phyloP scores from a whole-genome alignment of 352 stramenopile species.

The Phytophthora palmivora region DNA sequence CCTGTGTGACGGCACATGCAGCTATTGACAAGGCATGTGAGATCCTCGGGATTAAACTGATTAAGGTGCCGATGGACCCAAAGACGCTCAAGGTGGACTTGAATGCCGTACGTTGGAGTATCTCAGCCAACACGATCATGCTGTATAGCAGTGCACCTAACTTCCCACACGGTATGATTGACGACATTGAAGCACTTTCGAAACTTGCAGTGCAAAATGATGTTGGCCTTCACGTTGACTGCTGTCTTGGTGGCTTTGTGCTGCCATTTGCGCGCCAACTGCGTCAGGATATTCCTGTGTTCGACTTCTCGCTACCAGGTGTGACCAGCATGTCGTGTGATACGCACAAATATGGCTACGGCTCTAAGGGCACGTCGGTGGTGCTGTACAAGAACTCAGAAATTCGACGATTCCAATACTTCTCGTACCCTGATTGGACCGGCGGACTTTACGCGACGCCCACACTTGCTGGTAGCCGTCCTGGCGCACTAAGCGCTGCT shows the following conservation, averaged over 20 bases:
- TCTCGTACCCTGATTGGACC: constrained; percentile 96
- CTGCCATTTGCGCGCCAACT: constrained; percentile 91
- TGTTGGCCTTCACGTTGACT: constrained; percentile 97
- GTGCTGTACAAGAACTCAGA: constrained; percentile 94
- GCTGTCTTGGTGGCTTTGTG: constrained; percentile 97
- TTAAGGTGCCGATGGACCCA: constrained; percentile 91
- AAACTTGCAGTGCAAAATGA: constrained; percentile 87
- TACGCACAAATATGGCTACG: constrained; percentile 99
- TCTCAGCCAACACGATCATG: constrained; percentile 92
- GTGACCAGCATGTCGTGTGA: constrained; percentile 98
- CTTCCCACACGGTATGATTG: constrained; percentile 97
- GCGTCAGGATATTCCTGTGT: constrained; percentile 79
- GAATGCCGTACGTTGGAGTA: constrained; percentile 78
- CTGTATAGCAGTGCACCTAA: constrained; percentile 94
- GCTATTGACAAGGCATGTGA: constrained; percentile 98
- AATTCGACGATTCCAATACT: constrained; percentile 95
- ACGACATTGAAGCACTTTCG: constrained; percentile 93
- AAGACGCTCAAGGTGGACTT: constrained; percentile 88
- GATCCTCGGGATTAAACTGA: constrained; percentile 93
- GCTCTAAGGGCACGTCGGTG: constrained; percentile 96
- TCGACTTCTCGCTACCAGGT: constrained; percentile 95
- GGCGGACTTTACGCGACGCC: constrained; percentile 97
- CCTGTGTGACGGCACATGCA: constrained; percentile 93
- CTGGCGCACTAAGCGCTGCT: constrained; percentile 80
- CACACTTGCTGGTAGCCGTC: constrained; percentile 87